Evolutionary conservation across 2,329 filamentous ascomycete species (phyloP), one percentile per base, ranked within the genome.

Genomic region (Colletotrichum simmondsii): DNA sequence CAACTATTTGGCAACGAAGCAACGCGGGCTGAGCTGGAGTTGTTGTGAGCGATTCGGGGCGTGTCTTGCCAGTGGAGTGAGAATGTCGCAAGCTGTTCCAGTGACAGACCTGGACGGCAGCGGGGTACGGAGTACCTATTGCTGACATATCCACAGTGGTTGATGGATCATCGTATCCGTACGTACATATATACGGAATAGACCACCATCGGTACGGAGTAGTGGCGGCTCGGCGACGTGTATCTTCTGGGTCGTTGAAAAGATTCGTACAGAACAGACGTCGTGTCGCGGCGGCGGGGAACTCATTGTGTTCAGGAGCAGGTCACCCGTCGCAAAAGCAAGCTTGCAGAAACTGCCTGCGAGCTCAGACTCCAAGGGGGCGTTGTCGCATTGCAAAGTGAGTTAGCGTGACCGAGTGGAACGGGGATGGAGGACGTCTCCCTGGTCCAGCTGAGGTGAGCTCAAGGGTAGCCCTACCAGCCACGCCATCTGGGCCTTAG

Each of bases 381-480:
- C 58, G 52, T 59, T 64, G 28, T 62, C 60, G 75, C 74, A 79
- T 62, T 54, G 75, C 74, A 79, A 80, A 75, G 76, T 72, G 77
- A 78, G 75, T 78, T 79, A 78, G 77, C 78, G 77, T 76, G 76
- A 78, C 79, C 75, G 76, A 80, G 60, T 70, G 71, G 70, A 70
- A 72, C 78, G 79, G 79, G 79, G 37, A 42, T 19, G 37, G 37
- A 78, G 79, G 74, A 72, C 32, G 32, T 12, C 32, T 35, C 10
- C 32, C 75, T 76, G 76, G 74, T 80, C 81, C 81, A 82, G 81
- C 81, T 83, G 81, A 35, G 32, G 32, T 35, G 80, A 82, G 80
- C 80, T 79, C 32, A 35, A 35, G 16, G 37, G 37, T 42, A 42
- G 37, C 37, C 37, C 77, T 80, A 81, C 77, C 77, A 75, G 75